phyloP scores from a whole-genome alignment of 805 yeast species.

The Cyberlindnera americana region DNA sequence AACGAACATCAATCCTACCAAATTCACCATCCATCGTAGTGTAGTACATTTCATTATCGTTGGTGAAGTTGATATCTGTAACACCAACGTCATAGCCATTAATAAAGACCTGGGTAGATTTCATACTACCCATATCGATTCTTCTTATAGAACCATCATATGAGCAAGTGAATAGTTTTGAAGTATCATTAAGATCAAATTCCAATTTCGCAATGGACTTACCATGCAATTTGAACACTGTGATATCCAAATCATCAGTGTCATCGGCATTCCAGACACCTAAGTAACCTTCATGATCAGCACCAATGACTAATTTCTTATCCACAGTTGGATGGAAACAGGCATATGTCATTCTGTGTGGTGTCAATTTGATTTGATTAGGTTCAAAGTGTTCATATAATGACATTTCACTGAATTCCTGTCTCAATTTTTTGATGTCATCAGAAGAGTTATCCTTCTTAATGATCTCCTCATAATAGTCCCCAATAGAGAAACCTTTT shows the following conservation, averaged over 20 bases:
- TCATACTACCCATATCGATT: constrained; percentile 60
- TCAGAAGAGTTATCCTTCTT: constrained; percentile 34
- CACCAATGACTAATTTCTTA: constrained; percentile 69
- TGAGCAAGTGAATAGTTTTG: constrained; percentile 63
- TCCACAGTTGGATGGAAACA: constrained; percentile 70
- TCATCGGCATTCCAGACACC: constrained; percentile 80
- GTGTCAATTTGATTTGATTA: constrained; percentile 62
- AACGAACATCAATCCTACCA: constrained; percentile 67
- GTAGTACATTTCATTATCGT: constrained; percentile 57
- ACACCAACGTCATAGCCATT: constrained; percentile 60
- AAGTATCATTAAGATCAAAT: constrained; percentile 45
- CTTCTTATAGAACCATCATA: constrained; percentile 86
- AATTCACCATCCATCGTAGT: constrained; percentile 82
- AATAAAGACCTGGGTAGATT: constrained; percentile 59
- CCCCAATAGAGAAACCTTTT: constrained; percentile 56
- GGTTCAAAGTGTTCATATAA: constrained; percentile 61
- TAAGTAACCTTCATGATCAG: constrained; percentile 82
- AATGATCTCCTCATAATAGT: constrained; percentile 55
- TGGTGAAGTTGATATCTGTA: constrained; percentile 65
- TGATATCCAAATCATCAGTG: constrained; percentile 45
- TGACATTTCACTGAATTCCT: constrained; percentile 48
- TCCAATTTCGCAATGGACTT: constrained; percentile 65
- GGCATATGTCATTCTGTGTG: constrained; percentile 69
- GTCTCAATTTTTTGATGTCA: constrained; percentile 45
- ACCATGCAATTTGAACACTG: constrained; percentile 71